Evolutionary conservation across 352 stramenopile species (phyloP).

Genomic region (Phytopythium kandeliae): DNA sequence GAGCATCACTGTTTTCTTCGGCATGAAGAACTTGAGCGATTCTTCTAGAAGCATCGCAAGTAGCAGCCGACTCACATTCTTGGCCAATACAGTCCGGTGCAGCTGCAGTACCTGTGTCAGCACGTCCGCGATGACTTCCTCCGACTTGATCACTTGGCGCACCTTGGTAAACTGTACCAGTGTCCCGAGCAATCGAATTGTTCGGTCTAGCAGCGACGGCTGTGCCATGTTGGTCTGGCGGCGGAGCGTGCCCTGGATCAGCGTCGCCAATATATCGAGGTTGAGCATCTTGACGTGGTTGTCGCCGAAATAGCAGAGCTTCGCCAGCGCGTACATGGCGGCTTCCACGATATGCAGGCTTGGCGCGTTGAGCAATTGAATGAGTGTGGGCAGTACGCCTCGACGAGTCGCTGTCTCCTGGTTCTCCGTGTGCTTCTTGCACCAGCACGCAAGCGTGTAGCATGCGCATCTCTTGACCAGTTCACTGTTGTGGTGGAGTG

Average conservation of each 20-base stretch:
- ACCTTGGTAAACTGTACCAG: slow-evolving; percentile 48
- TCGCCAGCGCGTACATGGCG: slow-evolving; percentile 51
- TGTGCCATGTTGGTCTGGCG: slow-evolving; percentile 32
- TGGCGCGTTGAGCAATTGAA: slow-evolving; percentile 59
- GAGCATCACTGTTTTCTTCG: slow-evolving; percentile 69
- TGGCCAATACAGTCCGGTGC: slow-evolving; percentile 38
- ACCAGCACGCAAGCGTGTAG: slow-evolving; percentile 59
- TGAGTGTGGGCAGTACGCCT: slow-evolving; percentile 35
- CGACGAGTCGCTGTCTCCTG: slow-evolving; percentile 43
- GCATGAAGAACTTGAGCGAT: slow-evolving; percentile 76
- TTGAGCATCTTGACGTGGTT: slow-evolving; percentile 63
- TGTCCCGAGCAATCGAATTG: slow-evolving; percentile 56
- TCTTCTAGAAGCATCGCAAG: slow-evolving; percentile 60
- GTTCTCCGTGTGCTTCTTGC: slow-evolving; percentile 36
- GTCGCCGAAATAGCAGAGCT: slow-evolving; percentile 53
- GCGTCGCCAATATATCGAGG: slow-evolving; percentile 46
- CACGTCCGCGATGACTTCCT: slow-evolving; percentile 69
- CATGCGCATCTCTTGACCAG: slow-evolving; percentile 65
- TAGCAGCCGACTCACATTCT: slow-evolving; percentile 61
- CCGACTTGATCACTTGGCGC: slow-evolving; percentile 49
- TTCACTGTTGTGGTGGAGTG: slow-evolving; percentile 53
- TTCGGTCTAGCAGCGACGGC: slow-evolving; percentile 48
- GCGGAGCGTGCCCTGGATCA: slow-evolving; percentile 44
- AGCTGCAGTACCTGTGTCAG: slow-evolving; percentile 59
- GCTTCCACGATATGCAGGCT: slow-evolving; percentile 56